Evolutionary conservation across 306 rosid species (phyloP), one percentile per base, ranked within the genome.

Genomic region (Casuarina equisetifolia): DNA sequence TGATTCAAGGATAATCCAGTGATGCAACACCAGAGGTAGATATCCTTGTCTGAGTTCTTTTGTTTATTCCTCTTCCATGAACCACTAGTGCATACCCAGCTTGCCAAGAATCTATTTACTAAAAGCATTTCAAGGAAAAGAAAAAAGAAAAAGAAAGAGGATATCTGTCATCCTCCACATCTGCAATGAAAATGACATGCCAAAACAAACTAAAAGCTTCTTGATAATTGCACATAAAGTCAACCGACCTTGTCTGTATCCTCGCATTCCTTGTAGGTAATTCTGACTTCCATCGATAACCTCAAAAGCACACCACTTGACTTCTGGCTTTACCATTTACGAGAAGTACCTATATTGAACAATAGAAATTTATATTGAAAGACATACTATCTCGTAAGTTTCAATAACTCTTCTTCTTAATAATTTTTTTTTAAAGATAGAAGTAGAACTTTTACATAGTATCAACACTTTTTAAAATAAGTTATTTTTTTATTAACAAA

Each of bases 41-140:
- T 38, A 10, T 11, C 44, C 36, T 61, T 40, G 15, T 66, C 25
- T 13, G 70, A 39, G 49, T 4, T 10, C 7, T 66, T 66, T 66
- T 66, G 70, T 66, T 66, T 66, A 13, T 62, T 66, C 50, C 35
- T 40, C 49, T 42, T 66, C 71, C 71, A 40, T 62, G 35, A 66
- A 40, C 42, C 20, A 66, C 19, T 2, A 40, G 50, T 40, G 35
- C 15, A 17, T 9, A 42, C 71, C 36, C 36, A 67, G n/a, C 51
- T 8, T 67, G 32, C 32, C 35, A 7, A 42, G 50, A 66, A 66
- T 8, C 6, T 17, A 3, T 66, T 66, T 42, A 40, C 42, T 17
- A 8, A 67, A 16, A 42, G 50, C 50, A 40, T 40, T 39, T 25
- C 32, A 25, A 25, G 32, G 32, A 66, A 32, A 35, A 51, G n/a